phyloP scores from a whole-genome alignment of 2,329 filamentous ascomycete species.

The Penicillium occitanis region DNA sequence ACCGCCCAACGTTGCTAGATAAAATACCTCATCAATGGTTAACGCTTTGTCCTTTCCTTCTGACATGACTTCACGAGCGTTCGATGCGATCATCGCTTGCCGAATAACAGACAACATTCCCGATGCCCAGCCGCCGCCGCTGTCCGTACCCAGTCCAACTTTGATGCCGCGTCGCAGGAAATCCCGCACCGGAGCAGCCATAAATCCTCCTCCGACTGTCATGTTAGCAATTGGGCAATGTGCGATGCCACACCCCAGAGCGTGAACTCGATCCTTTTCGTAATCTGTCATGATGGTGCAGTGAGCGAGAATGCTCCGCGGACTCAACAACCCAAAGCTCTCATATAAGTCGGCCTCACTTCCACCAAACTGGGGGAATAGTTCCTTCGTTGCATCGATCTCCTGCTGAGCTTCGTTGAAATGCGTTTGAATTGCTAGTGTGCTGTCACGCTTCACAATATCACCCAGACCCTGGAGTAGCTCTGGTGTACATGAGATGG shows the following conservation, averaged over 20 bases:
- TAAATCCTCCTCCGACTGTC: conserved; percentile 54
- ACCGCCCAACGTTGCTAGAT: conserved; percentile 61
- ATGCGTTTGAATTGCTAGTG: conserved; percentile 60
- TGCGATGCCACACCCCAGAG: conserved; percentile 56
- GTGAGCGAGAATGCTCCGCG: conserved; percentile 60
- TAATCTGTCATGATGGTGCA: conserved; percentile 60
- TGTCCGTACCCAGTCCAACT: conserved; percentile 65
- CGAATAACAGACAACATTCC: conserved; percentile 50
- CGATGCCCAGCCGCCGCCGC: conserved; percentile 61
- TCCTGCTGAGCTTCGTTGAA: conserved; percentile 63
- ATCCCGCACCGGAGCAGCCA: conserved; percentile 59
- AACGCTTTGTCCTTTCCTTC: conserved; percentile 47
- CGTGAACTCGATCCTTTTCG: conserved; percentile 50
- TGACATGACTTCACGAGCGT: conserved; percentile 35
- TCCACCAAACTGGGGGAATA: conserved; percentile 53
- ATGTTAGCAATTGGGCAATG: conserved; percentile 67
- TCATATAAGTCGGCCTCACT: conserved; percentile 61
- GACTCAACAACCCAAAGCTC: conserved; percentile 53
- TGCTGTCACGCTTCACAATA: conserved; percentile 48
- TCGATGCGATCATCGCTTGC: conserved; percentile 55
- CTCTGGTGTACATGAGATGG: conserved; percentile 56
- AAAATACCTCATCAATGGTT: conserved; percentile 55
- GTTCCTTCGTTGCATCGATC: conserved; percentile 50
- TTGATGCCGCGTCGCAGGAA: conserved; percentile 60
- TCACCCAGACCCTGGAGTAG: conserved; percentile 56